Evolutionary conservation across 768 basidiomycete genomes (phyloP).

Genomic region (Boletales sp.): DNA sequence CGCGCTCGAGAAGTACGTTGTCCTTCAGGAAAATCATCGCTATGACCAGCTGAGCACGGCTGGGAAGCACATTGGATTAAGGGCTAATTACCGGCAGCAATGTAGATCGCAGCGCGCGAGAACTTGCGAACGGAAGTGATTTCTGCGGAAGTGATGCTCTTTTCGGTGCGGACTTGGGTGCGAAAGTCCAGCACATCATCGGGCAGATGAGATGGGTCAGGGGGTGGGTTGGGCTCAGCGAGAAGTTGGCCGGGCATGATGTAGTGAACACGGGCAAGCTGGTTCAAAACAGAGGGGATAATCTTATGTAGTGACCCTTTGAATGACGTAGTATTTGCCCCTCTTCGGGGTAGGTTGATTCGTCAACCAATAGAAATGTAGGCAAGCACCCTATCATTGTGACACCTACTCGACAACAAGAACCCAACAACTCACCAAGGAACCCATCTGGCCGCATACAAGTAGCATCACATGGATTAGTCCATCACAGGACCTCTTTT

Average conservation of each 20-base stretch:
- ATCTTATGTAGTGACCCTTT: too few relatives aligned
- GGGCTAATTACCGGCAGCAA: constrained; percentile 56
- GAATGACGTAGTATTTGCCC: too few relatives aligned
- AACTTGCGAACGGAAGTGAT: constrained; percentile 51
- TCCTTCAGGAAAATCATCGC: constrained; percentile 84
- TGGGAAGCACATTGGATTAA: background rate
- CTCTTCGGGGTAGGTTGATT: too few relatives aligned
- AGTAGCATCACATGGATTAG: too few relatives aligned
- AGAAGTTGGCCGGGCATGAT: constrained; percentile 59
- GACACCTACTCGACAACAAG: too few relatives aligned
- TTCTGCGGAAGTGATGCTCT: constrained; percentile 48
- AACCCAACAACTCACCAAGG: too few relatives aligned
- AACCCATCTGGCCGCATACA: too few relatives aligned
- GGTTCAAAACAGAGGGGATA: too few relatives aligned
- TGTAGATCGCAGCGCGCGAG: constrained; percentile 63
- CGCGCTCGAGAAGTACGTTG: constrained; percentile 63
- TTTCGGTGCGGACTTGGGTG: constrained; percentile 44
- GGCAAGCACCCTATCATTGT: too few relatives aligned
- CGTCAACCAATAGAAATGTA: too few relatives aligned
- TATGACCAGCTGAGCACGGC: constrained; percentile 18
- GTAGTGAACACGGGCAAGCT: too few relatives aligned
- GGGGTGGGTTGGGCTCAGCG: constrained; percentile 60
- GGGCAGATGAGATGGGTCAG: constrained; percentile 66
- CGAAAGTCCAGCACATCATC: constrained; percentile 49
- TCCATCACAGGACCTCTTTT: too few relatives aligned